A percentile compares a stretch with the other conserved stretches of the same genome.
phyloP scores from a whole-genome alignment of 2,329 filamentous ascomycete genomes.

The Cladophialophora carrionii region DNA sequence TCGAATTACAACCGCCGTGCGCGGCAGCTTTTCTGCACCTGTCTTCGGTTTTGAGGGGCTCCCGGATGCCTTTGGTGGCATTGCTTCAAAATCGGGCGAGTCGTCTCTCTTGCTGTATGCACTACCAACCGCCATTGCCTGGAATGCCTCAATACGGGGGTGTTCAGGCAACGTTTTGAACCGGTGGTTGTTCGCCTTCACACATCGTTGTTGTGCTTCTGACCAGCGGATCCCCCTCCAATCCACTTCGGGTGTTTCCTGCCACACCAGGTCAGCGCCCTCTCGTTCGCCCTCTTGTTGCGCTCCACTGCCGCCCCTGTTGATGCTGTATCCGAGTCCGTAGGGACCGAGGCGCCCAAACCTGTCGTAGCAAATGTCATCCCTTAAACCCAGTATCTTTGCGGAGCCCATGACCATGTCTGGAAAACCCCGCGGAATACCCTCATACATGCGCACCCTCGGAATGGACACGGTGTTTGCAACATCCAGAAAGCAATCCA shows the following conservation, averaged over 20 bases:
- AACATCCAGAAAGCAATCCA: conserved; percentile 78
- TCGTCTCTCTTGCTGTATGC: conserved; percentile 27
- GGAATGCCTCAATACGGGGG: conserved; percentile 43
- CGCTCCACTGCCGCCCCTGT: conserved; percentile 79
- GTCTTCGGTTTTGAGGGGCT: conserved; percentile 37
- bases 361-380: conserved; percentile 91
- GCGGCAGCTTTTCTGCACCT: conserved; percentile 45
- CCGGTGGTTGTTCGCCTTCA: conserved; percentile 68
- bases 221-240: conserved; percentile 79
- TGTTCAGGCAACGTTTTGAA: conserved; percentile 57
- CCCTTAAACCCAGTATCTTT: conserved; percentile 72
- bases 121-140: conserved; percentile 33
- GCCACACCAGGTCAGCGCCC: conserved; percentile 79
- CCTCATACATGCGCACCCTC: conserved; percentile 71
- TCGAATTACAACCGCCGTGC: conserved; percentile 76
- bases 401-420: conserved; percentile 86
- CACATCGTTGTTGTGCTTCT: conserved; percentile 74
- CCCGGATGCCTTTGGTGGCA: conserved; percentile 7
- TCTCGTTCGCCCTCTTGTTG: conserved; percentile 82
- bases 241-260: conserved; percentile 70
- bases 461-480: conserved; percentile 69
- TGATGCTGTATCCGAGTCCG: conserved; percentile 80
- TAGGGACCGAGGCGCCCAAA: conserved; percentile 88
- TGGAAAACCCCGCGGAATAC: conserved; percentile 81
- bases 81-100: conserved; percentile 13